A percentile compares a stretch with the other conserved stretches of the same genome.
Evolutionary conservation across 2,329 filamentous ascomycete genomes (phyloP).

Genomic region (Neofusicoccum laricinum): DNA sequence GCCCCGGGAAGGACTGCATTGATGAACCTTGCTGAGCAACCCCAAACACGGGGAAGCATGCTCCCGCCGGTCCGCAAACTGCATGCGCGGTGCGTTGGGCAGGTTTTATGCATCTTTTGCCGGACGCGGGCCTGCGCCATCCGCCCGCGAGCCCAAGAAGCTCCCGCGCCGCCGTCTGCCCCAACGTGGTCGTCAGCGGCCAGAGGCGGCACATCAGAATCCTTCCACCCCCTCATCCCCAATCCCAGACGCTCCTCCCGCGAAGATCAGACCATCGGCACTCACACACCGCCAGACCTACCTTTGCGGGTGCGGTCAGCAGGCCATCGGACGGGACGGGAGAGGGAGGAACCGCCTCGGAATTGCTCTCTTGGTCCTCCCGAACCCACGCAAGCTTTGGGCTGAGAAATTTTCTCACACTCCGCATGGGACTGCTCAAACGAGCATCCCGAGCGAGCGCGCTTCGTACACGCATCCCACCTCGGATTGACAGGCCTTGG

Average conservation of each 20-base stretch:
- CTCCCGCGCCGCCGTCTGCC: too few species aligned
- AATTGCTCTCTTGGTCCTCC: not conserved
- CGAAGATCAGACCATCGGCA: not conserved
- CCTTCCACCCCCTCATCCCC: not conserved
- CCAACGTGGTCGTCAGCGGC: not conserved
- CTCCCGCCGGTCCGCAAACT: not conserved
- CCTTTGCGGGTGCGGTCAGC: not conserved
- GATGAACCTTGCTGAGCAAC: not conserved
- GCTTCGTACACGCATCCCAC: not conserved
- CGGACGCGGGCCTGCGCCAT: not conserved
- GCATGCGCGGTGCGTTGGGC: not conserved
- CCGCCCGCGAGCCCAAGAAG: too few species aligned
- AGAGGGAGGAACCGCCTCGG: not conserved
- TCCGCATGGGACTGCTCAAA: not conserved
- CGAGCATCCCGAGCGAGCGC: not conserved
- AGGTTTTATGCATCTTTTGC: not conserved
- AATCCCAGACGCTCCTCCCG: not conserved
- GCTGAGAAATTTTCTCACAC: not conserved
- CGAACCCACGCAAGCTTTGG: not conserved
- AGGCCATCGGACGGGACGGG: not conserved
- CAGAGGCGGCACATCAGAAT: not conserved
- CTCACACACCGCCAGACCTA: not conserved
- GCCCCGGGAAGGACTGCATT: not conserved
- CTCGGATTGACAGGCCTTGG: not conserved
- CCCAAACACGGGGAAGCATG: not conserved